Evolutionary conservation across 768 basidiomycete species (phyloP).

Genomic region (Rhodosporidiobolus sp.): DNA sequence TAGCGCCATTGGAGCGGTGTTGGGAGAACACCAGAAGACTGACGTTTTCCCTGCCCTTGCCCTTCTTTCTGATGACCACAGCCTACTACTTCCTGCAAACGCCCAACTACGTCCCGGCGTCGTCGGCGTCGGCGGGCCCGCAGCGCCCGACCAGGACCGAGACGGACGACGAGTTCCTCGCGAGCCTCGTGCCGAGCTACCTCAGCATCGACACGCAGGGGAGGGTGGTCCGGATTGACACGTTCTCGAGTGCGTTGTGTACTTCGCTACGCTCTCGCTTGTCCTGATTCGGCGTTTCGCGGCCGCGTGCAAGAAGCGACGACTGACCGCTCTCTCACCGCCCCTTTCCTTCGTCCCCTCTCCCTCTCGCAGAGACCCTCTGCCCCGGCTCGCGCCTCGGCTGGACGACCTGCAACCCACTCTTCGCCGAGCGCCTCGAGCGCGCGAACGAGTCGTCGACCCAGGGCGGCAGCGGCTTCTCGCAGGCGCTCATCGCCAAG

Average conservation of each 20-base stretch:
- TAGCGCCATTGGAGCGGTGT: no score
- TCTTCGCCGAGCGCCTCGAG: conserved; percentile 72
- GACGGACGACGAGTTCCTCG: conserved; percentile 50
- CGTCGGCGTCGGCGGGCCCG: conserved; percentile 46
- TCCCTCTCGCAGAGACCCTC: conserved; percentile 57
- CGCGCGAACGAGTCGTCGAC: conserved; percentile 66
- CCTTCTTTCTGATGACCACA: not conserved
- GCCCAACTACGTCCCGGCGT: conserved; percentile 55
- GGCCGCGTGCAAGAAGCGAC: not conserved
- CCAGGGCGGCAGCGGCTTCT: conserved; percentile 70
- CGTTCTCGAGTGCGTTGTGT: conserved; percentile 52
- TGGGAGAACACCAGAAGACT: no score
- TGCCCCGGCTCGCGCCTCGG: conserved; percentile 74
- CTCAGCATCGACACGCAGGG: conserved; percentile 70
- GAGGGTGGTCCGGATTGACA: conserved; percentile 76
- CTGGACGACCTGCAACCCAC: conserved; percentile 72
- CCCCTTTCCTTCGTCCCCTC: conserved; percentile 23
- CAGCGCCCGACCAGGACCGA: conserved; percentile 42
- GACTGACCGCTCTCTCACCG: not conserved
- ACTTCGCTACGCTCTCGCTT: no score
- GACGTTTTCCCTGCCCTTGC: not conserved
- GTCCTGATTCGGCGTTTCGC: not conserved
- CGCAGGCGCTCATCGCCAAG: conserved; percentile 62
- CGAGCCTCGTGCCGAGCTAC: conserved; percentile 45
- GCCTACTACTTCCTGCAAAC: conserved; percentile 72